Evolutionary conservation across 148 eudicot species (phyloP).

Genomic region (Dianthus caryophyllus): DNA sequence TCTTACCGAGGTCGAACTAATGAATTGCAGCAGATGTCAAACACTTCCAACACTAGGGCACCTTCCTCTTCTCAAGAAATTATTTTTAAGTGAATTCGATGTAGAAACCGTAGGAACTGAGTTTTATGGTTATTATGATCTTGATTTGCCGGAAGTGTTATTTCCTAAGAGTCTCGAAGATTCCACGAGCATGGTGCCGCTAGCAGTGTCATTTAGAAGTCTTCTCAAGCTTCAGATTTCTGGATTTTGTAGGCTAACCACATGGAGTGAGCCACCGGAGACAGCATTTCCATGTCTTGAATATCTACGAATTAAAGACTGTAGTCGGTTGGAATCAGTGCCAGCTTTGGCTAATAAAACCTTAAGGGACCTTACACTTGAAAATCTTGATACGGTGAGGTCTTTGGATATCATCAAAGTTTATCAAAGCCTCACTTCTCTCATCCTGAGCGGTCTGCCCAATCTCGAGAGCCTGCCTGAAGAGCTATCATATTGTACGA

Average conservation of each 20-base stretch:
- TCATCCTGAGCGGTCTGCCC: neutral
- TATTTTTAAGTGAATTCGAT: neutral
- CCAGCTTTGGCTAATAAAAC: neutral
- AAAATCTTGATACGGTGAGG: neutral
- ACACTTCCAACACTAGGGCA: no score
- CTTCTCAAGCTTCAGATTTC: neutral
- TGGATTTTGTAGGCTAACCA: no score
- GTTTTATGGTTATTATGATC: slow-evolving; percentile 7
- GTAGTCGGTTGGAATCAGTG: neutral
- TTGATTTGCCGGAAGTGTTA: no score
- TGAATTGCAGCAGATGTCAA: no score
- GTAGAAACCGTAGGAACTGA: neutral
- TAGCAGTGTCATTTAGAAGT: neutral
- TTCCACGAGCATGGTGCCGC: no score
- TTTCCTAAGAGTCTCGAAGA: no score
- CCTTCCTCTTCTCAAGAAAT: no score
- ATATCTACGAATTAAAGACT: neutral
- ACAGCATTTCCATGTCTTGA: slow-evolving; percentile 8
- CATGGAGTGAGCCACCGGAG: neutral
- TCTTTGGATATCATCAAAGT: neutral
- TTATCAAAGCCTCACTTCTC: neutral
- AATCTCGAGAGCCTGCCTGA: no score
- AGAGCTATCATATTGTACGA: no score
- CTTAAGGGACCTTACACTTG: neutral
- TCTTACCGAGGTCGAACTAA: no score